Conservation (phyloP, 305 asterid species). For the Fraxinus floribunda region DNA sequence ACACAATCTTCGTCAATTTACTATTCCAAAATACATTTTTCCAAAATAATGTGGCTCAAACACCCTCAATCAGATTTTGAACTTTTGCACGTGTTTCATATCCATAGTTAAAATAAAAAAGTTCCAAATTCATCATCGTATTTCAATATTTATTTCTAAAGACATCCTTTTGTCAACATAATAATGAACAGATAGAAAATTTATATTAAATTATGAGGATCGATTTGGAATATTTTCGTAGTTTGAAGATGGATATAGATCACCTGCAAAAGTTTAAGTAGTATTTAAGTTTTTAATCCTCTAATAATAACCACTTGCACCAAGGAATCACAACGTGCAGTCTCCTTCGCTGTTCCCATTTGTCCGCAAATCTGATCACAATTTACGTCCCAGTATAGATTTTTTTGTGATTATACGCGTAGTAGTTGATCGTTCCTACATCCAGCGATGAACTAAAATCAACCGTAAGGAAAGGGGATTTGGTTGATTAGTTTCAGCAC, state of each 20-base stretch:
- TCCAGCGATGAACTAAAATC: constrained; percentile 4
- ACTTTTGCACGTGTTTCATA: neutral
- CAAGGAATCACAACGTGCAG: neutral
- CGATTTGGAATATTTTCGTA: neutral
- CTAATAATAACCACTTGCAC: neutral
- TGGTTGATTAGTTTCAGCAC: constrained; percentile 14
- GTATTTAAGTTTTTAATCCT: neutral
- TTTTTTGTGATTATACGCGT: neutral
- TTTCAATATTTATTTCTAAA: neutral
- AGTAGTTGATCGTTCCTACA: neutral
- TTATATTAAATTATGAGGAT: neutral
- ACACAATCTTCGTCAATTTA: no score
- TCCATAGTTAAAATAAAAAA: neutral
- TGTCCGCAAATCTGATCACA: neutral
- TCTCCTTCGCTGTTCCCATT: neutral
- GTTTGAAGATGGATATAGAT: neutral
- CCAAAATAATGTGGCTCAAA: no score
- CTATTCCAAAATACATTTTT: no score
- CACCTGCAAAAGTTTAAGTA: neutral
- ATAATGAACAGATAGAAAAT: neutral
- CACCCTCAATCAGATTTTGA: neutral
- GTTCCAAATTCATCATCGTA: neutral
- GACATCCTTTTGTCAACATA: neutral
- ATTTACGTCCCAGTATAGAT: neutral
- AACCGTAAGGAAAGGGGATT: neutral